phyloP scores from a whole-genome alignment of 1,284 basidiomycete genomes.

The Ceratorhiza oryzae-sativae region DNA sequence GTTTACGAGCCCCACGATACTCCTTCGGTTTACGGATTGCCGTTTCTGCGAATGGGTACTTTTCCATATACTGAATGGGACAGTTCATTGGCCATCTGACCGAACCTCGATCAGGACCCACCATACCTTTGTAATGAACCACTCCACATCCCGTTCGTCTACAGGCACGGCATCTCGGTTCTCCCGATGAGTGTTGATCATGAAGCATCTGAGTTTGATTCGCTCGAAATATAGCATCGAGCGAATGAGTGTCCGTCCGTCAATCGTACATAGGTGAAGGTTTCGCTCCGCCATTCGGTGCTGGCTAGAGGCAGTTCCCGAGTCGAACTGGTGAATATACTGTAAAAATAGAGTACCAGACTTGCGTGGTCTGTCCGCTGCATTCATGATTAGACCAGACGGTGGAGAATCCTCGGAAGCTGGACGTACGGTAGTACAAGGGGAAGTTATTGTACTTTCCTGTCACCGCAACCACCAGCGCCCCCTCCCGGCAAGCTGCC shows the following conservation, averaged over 20 bases:
- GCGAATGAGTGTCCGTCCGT: conserved; percentile 1
- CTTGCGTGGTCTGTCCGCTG: neutral
- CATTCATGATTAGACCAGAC: neutral
- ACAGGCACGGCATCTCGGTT: neutral
- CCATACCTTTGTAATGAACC: conserved; percentile 29
- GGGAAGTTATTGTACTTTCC: conserved; percentile 11
- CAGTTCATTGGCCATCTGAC: neutral
- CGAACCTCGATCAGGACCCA: neutral
- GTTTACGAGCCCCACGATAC: conserved; percentile 27
- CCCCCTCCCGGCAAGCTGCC: neutral
- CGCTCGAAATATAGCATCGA: conserved; percentile 33
- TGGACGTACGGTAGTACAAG: conserved; percentile 6
- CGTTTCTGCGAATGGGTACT: conserved; percentile 2
- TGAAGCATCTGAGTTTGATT: conserved; percentile 25
- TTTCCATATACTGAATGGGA: conserved; percentile 1
- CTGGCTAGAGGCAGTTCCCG: neutral
- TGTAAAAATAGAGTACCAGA: neutral
- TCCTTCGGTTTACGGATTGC: neutral
- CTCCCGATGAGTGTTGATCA: conserved; percentile 2
- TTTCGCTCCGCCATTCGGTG: conserved; percentile 13
- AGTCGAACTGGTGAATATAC: conserved; percentile 2
- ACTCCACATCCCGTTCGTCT: conserved; percentile 5
- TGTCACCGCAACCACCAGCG: conserved; percentile 13
- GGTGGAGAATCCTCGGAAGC: neutral
- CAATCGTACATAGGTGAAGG: conserved; percentile 2